These are phyloP conservation scores for Prillingera fragicola DNA, from an alignment of 1,284 basidiomycete genomes.

Conservation along the genomic window DNA sequence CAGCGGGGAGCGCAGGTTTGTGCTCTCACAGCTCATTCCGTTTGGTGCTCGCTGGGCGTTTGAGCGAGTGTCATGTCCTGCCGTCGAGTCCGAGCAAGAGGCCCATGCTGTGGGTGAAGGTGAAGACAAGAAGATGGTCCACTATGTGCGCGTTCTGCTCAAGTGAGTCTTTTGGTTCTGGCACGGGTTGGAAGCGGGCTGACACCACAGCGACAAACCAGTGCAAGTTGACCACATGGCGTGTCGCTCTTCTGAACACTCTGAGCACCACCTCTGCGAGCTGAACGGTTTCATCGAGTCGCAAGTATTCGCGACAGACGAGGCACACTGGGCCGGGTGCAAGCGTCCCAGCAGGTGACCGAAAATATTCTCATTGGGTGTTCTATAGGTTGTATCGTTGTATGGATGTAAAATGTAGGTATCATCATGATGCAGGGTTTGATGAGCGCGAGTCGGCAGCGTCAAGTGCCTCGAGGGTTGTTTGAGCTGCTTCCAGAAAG, in stretches of 20 bases:
- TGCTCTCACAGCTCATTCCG: conserved; percentile 34
- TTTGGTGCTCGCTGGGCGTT: conserved; percentile 39
- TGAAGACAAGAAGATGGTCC: conserved; percentile 22
- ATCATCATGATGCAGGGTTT: not conserved
- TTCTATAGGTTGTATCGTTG: not conserved
- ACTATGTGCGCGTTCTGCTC: conserved; percentile 38
- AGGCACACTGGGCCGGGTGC: conserved; percentile 52
- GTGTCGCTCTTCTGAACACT: conserved; percentile 58
- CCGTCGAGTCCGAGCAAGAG: not conserved
- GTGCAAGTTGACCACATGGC: conserved; percentile 43
- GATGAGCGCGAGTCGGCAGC: too few relatives aligned
- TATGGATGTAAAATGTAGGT: not conserved
- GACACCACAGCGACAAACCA: conserved; percentile 21
- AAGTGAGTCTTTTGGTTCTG: conserved; percentile 31
- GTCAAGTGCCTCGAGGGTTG: conserved; percentile 24
- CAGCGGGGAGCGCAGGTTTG: conserved; percentile 26
- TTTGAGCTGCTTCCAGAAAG: conserved; percentile 32
- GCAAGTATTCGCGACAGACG: conserved; percentile 60
- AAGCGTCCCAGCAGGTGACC: too few relatives aligned
- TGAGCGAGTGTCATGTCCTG: conserved; percentile 36
- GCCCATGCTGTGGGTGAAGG: conserved; percentile 1
- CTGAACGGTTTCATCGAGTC: conserved; percentile 64
- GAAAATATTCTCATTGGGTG: too few relatives aligned
- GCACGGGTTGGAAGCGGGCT: conserved; percentile 23
- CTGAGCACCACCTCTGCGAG: conserved; percentile 57